Conservation (phyloP, 164 flowering plant species). For the Kalanchoe fedtschenkoi region DNA sequence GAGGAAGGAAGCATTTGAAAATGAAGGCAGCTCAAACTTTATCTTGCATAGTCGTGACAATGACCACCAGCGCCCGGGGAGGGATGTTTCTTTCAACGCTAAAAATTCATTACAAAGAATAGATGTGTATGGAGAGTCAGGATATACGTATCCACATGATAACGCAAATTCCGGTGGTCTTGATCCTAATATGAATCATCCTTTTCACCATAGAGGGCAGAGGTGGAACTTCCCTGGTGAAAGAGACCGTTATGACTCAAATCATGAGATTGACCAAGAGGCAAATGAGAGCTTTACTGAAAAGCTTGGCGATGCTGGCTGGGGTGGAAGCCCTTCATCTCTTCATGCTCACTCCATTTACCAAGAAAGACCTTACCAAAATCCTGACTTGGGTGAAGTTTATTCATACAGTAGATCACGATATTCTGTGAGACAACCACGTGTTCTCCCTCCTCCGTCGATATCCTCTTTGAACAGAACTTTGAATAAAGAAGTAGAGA, state of each 20-base stretch:
- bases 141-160: constrained; percentile 31
- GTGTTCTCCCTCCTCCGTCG: constrained; percentile 91
- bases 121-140: constrained; percentile 32
- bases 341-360: constrained; percentile 30
- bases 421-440: constrained; percentile 79
- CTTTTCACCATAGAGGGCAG: constrained; percentile 38
- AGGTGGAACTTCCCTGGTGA: constrained; percentile 45
- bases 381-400: constrained; percentile 48
- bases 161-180: constrained; percentile 33
- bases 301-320: constrained; percentile 49
- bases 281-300: constrained; percentile 42
- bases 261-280: constrained; percentile 41
- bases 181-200: constrained; percentile 44
- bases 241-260: constrained; percentile 32
- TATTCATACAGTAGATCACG: constrained; percentile 70
- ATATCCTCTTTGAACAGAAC: constrained; percentile 37
- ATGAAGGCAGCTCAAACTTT: constrained; percentile 33
- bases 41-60: constrained; percentile 36
- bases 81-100: constrained; percentile 27
- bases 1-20: constrained; percentile 64
- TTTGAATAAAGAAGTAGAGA: constrained; percentile 35
- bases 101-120: background rate
- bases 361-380: constrained; percentile 48
- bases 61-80: constrained; percentile 37
- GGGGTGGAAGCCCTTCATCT: constrained; percentile 48